Conservation (phyloP, 2,329 filamentous ascomycete species). For the Blastomyces silverae region DNA sequence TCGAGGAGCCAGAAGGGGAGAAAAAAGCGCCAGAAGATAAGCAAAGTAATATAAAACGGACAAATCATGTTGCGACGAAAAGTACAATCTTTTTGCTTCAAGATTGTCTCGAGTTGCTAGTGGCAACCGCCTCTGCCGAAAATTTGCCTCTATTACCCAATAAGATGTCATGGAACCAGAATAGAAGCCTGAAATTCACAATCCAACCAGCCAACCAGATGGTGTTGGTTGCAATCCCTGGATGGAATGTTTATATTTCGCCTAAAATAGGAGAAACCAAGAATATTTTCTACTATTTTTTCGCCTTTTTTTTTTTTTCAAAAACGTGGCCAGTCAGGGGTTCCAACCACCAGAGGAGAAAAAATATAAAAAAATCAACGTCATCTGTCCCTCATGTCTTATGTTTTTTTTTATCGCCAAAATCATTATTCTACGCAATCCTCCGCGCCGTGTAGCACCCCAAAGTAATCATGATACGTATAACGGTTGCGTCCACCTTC, state of each 20-base stretch:
- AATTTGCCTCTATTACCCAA: not conserved
- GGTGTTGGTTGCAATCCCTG: too few relatives aligned
- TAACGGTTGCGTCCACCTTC: not conserved
- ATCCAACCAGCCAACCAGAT: not conserved
- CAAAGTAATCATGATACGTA: not conserved
- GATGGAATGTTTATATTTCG: not conserved
- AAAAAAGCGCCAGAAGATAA: not conserved
- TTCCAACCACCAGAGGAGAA: too few relatives aligned
- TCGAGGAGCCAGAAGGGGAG: not conserved
- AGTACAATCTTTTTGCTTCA: too few relatives aligned
- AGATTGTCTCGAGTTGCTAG: not conserved
- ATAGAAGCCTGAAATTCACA: not conserved
- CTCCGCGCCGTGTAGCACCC: too few relatives aligned
- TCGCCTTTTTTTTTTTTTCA: too few relatives aligned
- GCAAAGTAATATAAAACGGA: not conserved
- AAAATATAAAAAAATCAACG: too few relatives aligned
- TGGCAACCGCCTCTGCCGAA: not conserved
- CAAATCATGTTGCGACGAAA: not conserved
- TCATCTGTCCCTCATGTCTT: too few relatives aligned
- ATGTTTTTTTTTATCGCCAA: too few relatives aligned
- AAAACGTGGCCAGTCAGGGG: too few relatives aligned
- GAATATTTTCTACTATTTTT: too few relatives aligned
- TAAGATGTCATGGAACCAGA: not conserved
- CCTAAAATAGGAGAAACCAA: not conserved
- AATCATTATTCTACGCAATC: too few relatives aligned